Percentiles rank a stretch among this genome's conserved stretches.
Conservation (phyloP, 1,284 basidiomycete genomes). For the Macrocybe sp. region DNA sequence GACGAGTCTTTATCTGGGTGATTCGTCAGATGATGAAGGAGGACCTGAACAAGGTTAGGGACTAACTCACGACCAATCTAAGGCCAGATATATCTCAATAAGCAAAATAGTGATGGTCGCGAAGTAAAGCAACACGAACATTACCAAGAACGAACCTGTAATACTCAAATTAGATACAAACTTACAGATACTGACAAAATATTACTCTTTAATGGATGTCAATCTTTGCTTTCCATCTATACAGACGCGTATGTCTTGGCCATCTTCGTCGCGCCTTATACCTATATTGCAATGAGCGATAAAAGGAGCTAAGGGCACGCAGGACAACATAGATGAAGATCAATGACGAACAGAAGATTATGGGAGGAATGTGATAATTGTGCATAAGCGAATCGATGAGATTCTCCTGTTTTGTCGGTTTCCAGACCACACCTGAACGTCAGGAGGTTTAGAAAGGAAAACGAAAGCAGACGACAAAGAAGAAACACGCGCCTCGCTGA, state of each 20-base stretch:
- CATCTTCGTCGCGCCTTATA: conserved; percentile 36
- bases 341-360: conserved; percentile 54
- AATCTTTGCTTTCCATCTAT: conserved; percentile 74
- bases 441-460: not conserved
- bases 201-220: conserved; percentile 56
- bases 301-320: not conserved
- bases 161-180: not conserved
- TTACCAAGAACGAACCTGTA: not conserved
- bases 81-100: not conserved
- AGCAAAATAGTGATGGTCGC: too few species aligned
- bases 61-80: conserved; percentile 42
- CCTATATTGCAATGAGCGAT: conserved; percentile 22
- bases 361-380: conserved; percentile 62
- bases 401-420: conserved; percentile 54
- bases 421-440: conserved; percentile 60
- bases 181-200: not conserved
- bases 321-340: not conserved
- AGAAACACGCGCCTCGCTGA: conserved; percentile 46
- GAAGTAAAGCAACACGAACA: too few species aligned
- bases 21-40: not conserved
- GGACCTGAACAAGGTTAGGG: not conserved
- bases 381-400: conserved; percentile 66
- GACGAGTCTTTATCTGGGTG: conserved; percentile 47
- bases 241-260: conserved; percentile 46
- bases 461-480: not conserved